Percentiles rank a stretch among this genome's conserved stretches.
phyloP scores from a whole-genome alignment of 1,139 yeast genomes.

The Yamadazyma songkhlaensis region DNA sequence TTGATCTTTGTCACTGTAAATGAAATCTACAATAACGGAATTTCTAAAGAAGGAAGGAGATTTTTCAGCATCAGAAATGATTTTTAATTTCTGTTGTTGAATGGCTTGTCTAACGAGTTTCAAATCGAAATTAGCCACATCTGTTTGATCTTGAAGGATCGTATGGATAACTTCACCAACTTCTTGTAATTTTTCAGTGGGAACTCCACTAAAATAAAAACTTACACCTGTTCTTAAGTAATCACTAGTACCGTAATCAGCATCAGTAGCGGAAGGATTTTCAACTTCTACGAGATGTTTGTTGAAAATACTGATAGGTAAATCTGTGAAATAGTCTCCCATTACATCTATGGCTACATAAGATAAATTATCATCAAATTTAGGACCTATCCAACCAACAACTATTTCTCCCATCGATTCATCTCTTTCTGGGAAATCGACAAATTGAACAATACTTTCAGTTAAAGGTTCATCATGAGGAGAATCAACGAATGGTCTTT shows the following conservation, averaged over 20 bases:
- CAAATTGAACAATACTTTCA: constrained; percentile 42
- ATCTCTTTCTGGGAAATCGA: constrained; percentile 87
- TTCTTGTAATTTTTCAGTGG: constrained; percentile 56
- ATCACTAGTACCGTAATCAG: constrained; percentile 69
- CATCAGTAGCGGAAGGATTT: constrained; percentile 76
- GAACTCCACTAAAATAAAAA: constrained; percentile 70
- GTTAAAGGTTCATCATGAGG: constrained; percentile 41
- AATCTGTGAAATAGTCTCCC: constrained; percentile 73
- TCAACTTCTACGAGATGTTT: constrained; percentile 75
- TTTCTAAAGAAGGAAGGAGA: constrained; percentile 60
- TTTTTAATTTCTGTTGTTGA: constrained; percentile 62
- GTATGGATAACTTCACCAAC: constrained; percentile 52
- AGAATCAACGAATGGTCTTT: constrained; percentile 83
- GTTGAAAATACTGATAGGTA: constrained; percentile 67
- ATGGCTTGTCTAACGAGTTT: constrained; percentile 64
- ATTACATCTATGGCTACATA: constrained; percentile 71
- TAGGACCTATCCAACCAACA: constrained; percentile 84
- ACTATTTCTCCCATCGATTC: constrained; percentile 78
- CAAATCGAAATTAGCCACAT: constrained; percentile 55
- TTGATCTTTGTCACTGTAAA: constrained; percentile 71
- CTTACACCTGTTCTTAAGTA: constrained; percentile 59
- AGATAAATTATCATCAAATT: constrained; percentile 46
- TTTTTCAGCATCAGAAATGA: constrained; percentile 64
- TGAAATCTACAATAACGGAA: constrained; percentile 71
- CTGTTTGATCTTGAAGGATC: constrained; percentile 50